Evolutionary conservation across 768 basidiomycete genomes (phyloP).

Genomic region (Tremella fuciformis): DNA sequence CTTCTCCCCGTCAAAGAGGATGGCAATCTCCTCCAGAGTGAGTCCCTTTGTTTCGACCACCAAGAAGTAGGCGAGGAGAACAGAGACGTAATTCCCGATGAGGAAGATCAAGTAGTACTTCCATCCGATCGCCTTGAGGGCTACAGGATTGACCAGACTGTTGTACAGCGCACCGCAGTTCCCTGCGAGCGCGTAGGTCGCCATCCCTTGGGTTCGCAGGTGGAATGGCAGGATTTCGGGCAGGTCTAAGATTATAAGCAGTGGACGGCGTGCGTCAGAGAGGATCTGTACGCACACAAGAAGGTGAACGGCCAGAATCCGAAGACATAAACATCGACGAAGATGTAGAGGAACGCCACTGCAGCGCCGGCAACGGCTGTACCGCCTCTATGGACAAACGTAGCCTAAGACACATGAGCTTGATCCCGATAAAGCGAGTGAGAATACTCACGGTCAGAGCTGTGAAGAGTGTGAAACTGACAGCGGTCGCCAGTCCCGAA

Average conservation of each 20-base stretch:
- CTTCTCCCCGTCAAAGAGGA: no score
- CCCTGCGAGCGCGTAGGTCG: conserved; percentile 2
- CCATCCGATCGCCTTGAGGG: conserved; percentile 15
- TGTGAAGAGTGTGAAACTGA: conserved; percentile 17
- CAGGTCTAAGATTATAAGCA: not conserved
- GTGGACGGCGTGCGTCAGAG: no score
- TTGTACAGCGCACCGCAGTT: not conserved
- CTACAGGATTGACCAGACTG: conserved; percentile 17
- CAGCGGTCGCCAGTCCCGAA: conserved; percentile 12
- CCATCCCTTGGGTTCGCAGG: conserved; percentile 15
- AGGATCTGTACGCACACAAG: not conserved
- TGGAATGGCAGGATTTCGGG: conserved; percentile 15
- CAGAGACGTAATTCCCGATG: not conserved
- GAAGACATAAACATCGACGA: not conserved
- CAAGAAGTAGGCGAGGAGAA: not conserved
- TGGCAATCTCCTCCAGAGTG: not conserved
- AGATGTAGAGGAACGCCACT: not conserved
- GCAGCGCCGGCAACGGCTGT: no score
- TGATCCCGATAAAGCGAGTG: no score
- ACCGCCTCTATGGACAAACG: not conserved
- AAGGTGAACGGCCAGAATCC: not conserved
- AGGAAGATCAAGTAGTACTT: conserved; percentile 2
- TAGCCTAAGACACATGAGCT: no score
- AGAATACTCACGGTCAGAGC: conserved; percentile 17
- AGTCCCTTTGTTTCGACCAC: not conserved